Evolutionary conservation across 2,329 filamentous ascomycete genomes (phyloP), one percentile per base, ranked within the genome.

Genomic region (Botryotinia narcissicola): DNA sequence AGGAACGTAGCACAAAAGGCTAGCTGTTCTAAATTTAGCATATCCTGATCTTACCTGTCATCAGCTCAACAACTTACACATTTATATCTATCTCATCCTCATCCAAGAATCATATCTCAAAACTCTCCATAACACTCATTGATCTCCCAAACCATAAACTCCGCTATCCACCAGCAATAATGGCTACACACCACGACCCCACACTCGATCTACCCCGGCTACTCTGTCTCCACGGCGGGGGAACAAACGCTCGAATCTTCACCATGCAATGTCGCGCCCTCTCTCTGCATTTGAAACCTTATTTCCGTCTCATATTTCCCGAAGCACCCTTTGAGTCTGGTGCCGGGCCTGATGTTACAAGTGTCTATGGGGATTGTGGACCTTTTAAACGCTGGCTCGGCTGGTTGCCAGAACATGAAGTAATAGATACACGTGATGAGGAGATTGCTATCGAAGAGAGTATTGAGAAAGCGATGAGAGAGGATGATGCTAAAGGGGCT

Each of bases 211-310:
- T 76, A 29, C 92, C 92, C 4, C 90, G 92, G 74, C 89, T 95
- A 77, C 90, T 95, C 77, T 94, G 92, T 82, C 89, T 95, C n/a
- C 92, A 95, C 81, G 92, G 92, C 80, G 92, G 92, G 78, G 92
- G 92, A 75, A 89, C 91, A 76, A 94, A 92, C 79, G 90, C 87
- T n/a, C 80, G 85, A 59, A 88, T 94, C 80, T 94, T 94, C 84
- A 84, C 86, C 75, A 81, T 87, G 18, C 92, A 95, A 83, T 89
- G 89, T 77, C 91, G 92, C 75, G 84, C 84, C 25, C 40, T 73
- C 4, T 46, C 48, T 35, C 16, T 57, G 1, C 67, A 71, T 25
- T 69, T 73, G 18, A 71, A 57, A 57, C 68, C 72, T 7, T 82
- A 86, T 62, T 93, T 93, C 81, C 90, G 92, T 57, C 86, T 94